Base-by-base conservation (phyloP, 441 rosid species). In the Mallotus japonicus region DNA sequence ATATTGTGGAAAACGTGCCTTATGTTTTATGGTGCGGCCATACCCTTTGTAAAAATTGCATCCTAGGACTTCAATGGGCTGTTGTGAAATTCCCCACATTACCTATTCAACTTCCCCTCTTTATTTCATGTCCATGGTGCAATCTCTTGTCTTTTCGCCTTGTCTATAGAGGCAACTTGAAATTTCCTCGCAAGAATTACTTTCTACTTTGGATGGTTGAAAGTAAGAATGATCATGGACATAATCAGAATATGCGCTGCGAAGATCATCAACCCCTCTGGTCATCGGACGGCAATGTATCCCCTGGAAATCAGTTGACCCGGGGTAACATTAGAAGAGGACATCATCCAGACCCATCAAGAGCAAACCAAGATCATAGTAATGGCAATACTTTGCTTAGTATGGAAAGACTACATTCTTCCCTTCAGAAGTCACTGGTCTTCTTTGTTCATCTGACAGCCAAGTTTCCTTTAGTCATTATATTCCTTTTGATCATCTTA, bases 21-120 rank as follows among this genome's bases (percentile, higher is more conserved):
- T 89, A 89, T 67, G 96, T 93, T 70, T 77, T 93, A 73, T 93
- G 97, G 98, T 93, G 98, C 32, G 98, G 98, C 75, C 98, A 93
- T 72, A 93, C 97, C 28, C 87, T 93, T 24, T 93, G 98, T 83
- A 89, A 89, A 75, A 87, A 86, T 59, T 93, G 98, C 80, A 85
- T 93, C 70, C 75, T 90, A 15, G 95, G 92, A 1, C 88, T 93
- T 72, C 97, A 89, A 74, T 87, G 89, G 72, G 97, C 96, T 1
- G 84, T 87, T 68, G 83, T 93, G 56, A 90, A 89, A 76, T 70
- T 87, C 71, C 96, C 97, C 8, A 86, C 95, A 49, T 71, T 90
- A 59, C 83, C 83, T 67, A 79, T 90, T 54, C 93, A 83, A 75
- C 92, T 93, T 62, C 98, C 98, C 0, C 90, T 93, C 85, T 93